These are phyloP conservation scores for Diutina rugosa DNA, from an alignment of 1,139 yeast genomes.

Conservation along the genomic window DNA sequence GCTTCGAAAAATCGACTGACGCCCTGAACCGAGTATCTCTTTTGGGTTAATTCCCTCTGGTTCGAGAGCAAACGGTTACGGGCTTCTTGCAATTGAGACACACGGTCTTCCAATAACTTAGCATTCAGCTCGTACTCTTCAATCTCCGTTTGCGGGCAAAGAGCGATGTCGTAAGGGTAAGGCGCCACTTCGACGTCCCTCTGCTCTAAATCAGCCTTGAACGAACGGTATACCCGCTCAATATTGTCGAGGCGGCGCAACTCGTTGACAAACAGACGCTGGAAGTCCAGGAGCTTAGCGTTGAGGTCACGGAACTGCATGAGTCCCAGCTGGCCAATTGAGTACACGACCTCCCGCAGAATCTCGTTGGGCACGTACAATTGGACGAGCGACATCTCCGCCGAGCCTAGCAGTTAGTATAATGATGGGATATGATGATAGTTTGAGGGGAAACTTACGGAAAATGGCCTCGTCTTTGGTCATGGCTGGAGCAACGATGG, in stretches of 20 bases:
- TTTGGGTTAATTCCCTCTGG: conserved; percentile 25
- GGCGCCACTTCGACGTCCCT: not conserved
- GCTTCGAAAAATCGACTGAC: conserved; percentile 50
- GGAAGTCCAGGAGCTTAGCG: conserved; percentile 54
- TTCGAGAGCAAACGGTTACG: conserved; percentile 20
- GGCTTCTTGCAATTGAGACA: conserved; percentile 28
- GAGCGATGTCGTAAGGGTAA: not conserved
- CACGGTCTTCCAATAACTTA: conserved; percentile 44
- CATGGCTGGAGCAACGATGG: conserved; percentile 8
- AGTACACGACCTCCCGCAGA: conserved; percentile 50
- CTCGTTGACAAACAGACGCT: conserved; percentile 59
- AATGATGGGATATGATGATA: not conserved
- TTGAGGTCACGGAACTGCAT: conserved; percentile 64
- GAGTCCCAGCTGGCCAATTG: conserved; percentile 50
- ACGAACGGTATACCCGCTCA: conserved; percentile 48
- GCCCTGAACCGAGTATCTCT: conserved; percentile 35
- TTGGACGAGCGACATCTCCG: conserved; percentile 71
- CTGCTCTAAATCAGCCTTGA: conserved; percentile 11
- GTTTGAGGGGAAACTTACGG: conserved; percentile 28
- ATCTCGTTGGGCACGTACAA: conserved; percentile 63
- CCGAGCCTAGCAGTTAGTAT: conserved; percentile 31
- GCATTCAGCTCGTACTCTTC: conserved; percentile 67
- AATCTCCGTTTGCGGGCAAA: conserved; percentile 26
- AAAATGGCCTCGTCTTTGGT: conserved; percentile 54
- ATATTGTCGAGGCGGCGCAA: conserved; percentile 55